Conservation (phyloP, 495 filamentous ascomycete genomes). For the Daldinia vernicosa region DNA sequence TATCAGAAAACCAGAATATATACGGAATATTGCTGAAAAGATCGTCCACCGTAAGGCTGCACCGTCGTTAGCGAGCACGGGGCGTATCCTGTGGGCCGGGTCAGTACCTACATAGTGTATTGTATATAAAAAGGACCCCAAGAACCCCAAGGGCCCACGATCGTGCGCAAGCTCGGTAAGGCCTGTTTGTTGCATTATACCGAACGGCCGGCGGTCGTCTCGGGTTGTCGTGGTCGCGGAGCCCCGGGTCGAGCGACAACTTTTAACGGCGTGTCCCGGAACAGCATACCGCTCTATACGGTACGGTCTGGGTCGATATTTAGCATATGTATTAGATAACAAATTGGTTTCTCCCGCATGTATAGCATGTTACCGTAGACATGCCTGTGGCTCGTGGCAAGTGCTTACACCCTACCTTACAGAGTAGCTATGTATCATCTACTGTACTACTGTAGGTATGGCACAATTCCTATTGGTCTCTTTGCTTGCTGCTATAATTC, state of each 20-base stretch:
- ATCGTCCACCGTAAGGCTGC: conserved; percentile 20
- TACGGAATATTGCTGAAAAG: background rate
- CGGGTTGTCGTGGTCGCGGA: conserved; percentile 18
- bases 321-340: conserved; percentile 4
- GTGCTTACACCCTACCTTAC: conserved; percentile 20
- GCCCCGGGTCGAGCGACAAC: conserved; percentile 18
- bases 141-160: conserved; percentile 1
- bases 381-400: conserved; percentile 16
- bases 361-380: background rate
- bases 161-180: conserved; percentile 1
- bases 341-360: background rate
- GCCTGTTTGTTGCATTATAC: conserved; percentile 13
- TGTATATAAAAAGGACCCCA: background rate
- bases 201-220: conserved; percentile 26
- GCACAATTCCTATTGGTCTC: conserved; percentile 36
- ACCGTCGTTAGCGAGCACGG: conserved; percentile 5
- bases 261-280: conserved; percentile 25
- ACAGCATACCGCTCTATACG: conserved; percentile 13
- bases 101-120: background rate
- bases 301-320: conserved; percentile 26
- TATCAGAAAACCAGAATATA: background rate
- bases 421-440: conserved; percentile 13
- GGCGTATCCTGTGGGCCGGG: background rate
- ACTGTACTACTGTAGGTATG: too few species aligned
- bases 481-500: conserved; percentile 4